Evolutionary conservation across 306 rosid genomes (phyloP).

Genomic region (Pyrus communis): DNA sequence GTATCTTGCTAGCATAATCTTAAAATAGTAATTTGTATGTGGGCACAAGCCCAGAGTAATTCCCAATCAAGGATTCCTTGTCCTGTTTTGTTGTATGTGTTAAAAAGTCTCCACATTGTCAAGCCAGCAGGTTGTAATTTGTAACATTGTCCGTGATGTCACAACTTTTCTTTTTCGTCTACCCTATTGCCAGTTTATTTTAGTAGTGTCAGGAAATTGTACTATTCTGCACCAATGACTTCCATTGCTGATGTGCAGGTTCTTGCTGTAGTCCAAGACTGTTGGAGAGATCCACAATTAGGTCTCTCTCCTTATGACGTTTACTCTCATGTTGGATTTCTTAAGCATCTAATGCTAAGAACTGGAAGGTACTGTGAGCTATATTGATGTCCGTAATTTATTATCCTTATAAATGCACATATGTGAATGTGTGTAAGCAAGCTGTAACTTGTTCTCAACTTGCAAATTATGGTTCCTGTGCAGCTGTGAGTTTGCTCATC

Average conservation of each 20-base stretch:
- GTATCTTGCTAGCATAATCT: background rate
- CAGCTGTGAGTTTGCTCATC: background rate
- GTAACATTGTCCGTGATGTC: background rate
- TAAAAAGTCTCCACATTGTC: background rate
- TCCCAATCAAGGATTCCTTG: background rate
- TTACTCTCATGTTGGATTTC: constrained; percentile 73
- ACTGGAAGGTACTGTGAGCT: constrained; percentile 70
- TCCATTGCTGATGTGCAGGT: constrained; percentile 43
- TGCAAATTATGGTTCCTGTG: background rate
- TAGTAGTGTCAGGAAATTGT: background rate
- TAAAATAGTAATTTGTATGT: background rate
- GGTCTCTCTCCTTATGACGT: constrained; percentile 75
- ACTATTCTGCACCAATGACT: constrained; percentile 11
- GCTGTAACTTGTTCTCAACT: background rate
- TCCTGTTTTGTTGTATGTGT: background rate
- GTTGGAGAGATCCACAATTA: constrained; percentile 79
- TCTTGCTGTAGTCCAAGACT: constrained; percentile 75
- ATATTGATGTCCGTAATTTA: background rate
- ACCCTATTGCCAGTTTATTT: background rate
- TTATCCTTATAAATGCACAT: background rate
- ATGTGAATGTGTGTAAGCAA: background rate
- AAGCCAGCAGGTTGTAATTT: background rate
- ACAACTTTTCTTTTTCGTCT: background rate
- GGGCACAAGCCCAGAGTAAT: background rate
- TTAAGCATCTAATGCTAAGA: constrained; percentile 93